phyloP scores from a whole-genome alignment of 257 asterid species.

The Leptodermis oblonga region DNA sequence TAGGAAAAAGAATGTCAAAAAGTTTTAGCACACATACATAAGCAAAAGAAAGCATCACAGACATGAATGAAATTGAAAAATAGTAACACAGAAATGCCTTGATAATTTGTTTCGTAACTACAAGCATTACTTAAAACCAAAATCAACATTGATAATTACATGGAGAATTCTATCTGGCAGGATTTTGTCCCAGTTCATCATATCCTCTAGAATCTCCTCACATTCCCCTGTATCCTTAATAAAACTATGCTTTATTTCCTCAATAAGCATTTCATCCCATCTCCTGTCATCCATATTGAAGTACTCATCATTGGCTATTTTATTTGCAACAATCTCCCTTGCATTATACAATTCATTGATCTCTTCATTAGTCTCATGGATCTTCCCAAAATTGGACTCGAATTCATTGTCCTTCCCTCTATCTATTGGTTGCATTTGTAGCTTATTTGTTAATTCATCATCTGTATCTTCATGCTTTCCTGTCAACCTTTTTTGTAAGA shows the following conservation, averaged over 20 bases:
- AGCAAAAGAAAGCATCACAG: too few species aligned
- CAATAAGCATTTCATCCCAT: slow-evolving; percentile 80
- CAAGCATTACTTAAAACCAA: not conserved
- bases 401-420: slow-evolving; percentile 51
- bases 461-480: slow-evolving; percentile 67
- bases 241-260: slow-evolving; percentile 56
- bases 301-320: slow-evolving; percentile 46
- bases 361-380: slow-evolving; percentile 57
- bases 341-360: slow-evolving; percentile 65
- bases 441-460: slow-evolving; percentile 58
- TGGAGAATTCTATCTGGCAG: slow-evolving; percentile 61
- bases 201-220: slow-evolving; percentile 77
- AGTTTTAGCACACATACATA: too few species aligned
- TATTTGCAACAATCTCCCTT: slow-evolving; percentile 40
- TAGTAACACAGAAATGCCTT: not conserved
- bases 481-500: slow-evolving; percentile 46
- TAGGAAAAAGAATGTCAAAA: too few species aligned
- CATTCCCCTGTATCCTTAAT: slow-evolving; percentile 67
- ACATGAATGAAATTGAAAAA: not conserved
- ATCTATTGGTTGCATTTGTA: slow-evolving; percentile 46
- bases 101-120: not conserved
- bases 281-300: slow-evolving; percentile 63
- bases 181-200: slow-evolving; percentile 80
- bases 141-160: not conserved
- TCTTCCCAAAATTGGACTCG: slow-evolving; percentile 62